Evolutionary conservation across 495 filamentous ascomycete genomes (phyloP).

Genomic region (Xylaria intraflava): DNA sequence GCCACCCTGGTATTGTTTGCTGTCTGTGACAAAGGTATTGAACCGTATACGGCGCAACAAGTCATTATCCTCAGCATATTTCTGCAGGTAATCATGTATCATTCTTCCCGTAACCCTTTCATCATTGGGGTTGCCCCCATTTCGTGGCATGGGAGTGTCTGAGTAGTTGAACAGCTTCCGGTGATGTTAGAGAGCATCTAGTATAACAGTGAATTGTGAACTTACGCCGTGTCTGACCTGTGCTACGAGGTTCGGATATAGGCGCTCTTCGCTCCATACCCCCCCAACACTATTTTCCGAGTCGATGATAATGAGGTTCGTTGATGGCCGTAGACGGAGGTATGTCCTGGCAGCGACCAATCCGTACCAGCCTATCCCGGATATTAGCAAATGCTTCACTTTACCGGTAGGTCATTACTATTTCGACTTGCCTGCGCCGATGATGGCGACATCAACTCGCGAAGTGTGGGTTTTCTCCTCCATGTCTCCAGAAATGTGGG

Average conservation of each 20-base stretch:
- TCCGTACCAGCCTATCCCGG: constrained; percentile 34
- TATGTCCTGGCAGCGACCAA: constrained; percentile 41
- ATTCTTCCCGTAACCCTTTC: constrained; percentile 28
- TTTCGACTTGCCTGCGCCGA: constrained; percentile 26
- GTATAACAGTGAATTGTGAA: neutral
- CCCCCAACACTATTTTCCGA: constrained; percentile 38
- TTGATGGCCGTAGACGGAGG: constrained; percentile 29
- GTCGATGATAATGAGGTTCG: constrained; percentile 44
- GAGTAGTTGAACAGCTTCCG: constrained; percentile 34
- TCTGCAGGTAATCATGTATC: constrained; percentile 24
- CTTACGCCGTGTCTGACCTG: constrained; percentile 23
- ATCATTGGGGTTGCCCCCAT: constrained; percentile 19
- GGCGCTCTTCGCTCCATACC: constrained; percentile 43
- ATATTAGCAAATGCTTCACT: neutral
- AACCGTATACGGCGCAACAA: constrained; percentile 27
- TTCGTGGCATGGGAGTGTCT: constrained; percentile 27
- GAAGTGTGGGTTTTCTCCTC: neutral
- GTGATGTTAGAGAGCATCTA: neutral
- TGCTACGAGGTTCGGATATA: constrained; percentile 42
- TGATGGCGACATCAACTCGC: constrained; percentile 14
- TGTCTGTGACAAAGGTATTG: constrained; percentile 23
- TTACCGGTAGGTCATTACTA: neutral
- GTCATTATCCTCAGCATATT: constrained; percentile 26
- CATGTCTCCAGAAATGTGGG: neutral
- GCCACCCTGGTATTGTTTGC: constrained; percentile 14